Conservation (phyloP, 441 rosid species). For the Pelargonium citronellum region DNA sequence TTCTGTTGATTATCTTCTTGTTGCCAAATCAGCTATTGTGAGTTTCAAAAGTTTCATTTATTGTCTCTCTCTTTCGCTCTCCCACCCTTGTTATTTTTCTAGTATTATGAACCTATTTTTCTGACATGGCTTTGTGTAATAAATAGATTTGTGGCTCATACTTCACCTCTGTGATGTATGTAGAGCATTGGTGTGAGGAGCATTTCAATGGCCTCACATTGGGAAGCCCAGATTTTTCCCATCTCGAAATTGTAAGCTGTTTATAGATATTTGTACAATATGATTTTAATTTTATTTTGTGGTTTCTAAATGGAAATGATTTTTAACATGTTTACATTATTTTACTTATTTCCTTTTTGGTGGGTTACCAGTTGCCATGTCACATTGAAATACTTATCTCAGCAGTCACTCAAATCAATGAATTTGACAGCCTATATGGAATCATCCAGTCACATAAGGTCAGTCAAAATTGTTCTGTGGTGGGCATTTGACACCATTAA, state of each 20-base stretch:
- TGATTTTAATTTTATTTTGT: not conserved
- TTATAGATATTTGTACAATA: constrained; percentile 6
- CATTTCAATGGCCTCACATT: constrained; percentile 61
- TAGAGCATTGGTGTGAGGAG: constrained; percentile 98
- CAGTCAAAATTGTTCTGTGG: constrained; percentile 20
- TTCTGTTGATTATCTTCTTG: constrained; percentile 72
- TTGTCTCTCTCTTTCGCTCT: not conserved
- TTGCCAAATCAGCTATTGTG: constrained; percentile 83
- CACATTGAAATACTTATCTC: constrained; percentile 83
- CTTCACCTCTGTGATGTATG: constrained; percentile 83
- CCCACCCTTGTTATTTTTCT: constrained; percentile 3
- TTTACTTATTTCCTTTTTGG: constrained; percentile 20
- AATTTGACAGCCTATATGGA: constrained; percentile 95
- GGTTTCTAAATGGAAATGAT: not conserved
- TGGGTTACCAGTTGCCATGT: constrained; percentile 53
- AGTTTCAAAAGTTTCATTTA: constrained; percentile 29
- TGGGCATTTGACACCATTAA: not conserved
- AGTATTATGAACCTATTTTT: constrained; percentile 13
- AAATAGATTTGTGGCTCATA: constrained; percentile 73
- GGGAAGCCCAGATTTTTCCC: constrained; percentile 88
- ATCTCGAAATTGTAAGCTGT: constrained; percentile 65
- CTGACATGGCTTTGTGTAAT: constrained; percentile 19
- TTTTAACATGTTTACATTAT: constrained; percentile 6
- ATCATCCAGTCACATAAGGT: constrained; percentile 89
- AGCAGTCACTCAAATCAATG: constrained; percentile 85